Percentiles rank a stretch among this genome's conserved stretches.
Conservation (phyloP, 2,329 filamentous ascomycete species). For the Claviceps arundinis region DNA sequence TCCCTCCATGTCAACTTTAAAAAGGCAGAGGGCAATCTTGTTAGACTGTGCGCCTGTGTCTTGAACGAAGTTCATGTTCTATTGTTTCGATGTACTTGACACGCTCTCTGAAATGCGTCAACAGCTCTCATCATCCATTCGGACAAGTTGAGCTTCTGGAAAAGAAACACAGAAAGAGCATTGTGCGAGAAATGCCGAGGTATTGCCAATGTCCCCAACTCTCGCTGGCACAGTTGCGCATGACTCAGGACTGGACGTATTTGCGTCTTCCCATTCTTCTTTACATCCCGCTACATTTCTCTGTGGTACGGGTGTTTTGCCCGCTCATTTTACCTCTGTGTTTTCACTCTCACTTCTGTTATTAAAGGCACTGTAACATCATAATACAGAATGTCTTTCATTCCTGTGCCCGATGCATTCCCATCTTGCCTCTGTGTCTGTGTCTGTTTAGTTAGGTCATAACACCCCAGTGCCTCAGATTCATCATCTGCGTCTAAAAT, state of each 20-base stretch:
- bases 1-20: too few relatives aligned
- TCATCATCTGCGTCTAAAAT: neutral
- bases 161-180: neutral
- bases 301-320: neutral
- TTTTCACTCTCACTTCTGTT: neutral
- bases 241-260: neutral
- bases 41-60: too few relatives aligned
- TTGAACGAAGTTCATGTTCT: too few relatives aligned
- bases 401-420: neutral
- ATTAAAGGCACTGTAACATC: neutral
- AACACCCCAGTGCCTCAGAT: neutral
- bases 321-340: neutral
- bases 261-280: neutral
- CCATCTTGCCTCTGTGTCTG: neutral
- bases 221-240: neutral
- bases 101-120: too few relatives aligned
- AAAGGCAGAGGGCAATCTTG: too few relatives aligned
- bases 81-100: neutral
- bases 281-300: neutral
- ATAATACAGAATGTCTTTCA: conserved; percentile 1
- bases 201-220: neutral
- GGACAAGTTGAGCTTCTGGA: neutral
- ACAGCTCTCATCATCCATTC: neutral
- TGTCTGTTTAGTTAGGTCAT: neutral
- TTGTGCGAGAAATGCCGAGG: conserved; percentile 1